Percentiles rank a stretch among this genome's conserved stretches.
These are phyloP conservation scores for Exophiala calicioides DNA, from an alignment of 2,329 filamentous ascomycete genomes.

Conservation along the genomic window DNA sequence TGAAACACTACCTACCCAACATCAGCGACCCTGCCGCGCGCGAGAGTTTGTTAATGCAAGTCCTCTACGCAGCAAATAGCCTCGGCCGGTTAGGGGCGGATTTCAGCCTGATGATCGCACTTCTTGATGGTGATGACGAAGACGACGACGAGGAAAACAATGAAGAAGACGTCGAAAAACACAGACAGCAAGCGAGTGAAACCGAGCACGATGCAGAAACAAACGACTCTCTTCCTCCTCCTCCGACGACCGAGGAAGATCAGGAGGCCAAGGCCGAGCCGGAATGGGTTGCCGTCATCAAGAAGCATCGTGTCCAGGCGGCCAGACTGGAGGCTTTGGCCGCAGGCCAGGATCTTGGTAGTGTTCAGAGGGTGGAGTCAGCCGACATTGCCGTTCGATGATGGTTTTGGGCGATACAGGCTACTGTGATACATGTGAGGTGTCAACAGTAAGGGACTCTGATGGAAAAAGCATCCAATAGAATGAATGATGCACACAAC, in stretches of 20 bases:
- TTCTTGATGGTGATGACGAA: slow-evolving; percentile 45
- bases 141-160: slow-evolving; percentile 39
- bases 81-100: slow-evolving; percentile 87
- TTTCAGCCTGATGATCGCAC: slow-evolving; percentile 82
- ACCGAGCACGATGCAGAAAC: slow-evolving; percentile 67
- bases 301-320: slow-evolving; percentile 33
- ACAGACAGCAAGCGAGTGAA: too few relatives aligned
- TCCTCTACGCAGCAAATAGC: slow-evolving; percentile 65
- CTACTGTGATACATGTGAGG: too few relatives aligned
- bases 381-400: slow-evolving; percentile 14
- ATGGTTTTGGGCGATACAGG: too few relatives aligned
- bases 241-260: too few relatives aligned
- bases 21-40: slow-evolving; percentile 56
- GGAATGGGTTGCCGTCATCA: slow-evolving; percentile 31
- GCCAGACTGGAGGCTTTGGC: slow-evolving; percentile 31
- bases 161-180: slow-evolving; percentile 43
- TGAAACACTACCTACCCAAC: slow-evolving; percentile 31
- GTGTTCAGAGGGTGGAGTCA: slow-evolving; percentile 13
- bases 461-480: too few relatives aligned
- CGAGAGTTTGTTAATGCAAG: slow-evolving; percentile 31
- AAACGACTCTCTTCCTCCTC: too few relatives aligned
- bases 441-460: too few relatives aligned
- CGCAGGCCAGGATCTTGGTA: slow-evolving; percentile 27
- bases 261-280: too few relatives aligned
- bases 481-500: too few relatives aligned